These are phyloP conservation scores for Russula compacta DNA, from an alignment of 768 basidiomycete genomes.

Conservation along the genomic window DNA sequence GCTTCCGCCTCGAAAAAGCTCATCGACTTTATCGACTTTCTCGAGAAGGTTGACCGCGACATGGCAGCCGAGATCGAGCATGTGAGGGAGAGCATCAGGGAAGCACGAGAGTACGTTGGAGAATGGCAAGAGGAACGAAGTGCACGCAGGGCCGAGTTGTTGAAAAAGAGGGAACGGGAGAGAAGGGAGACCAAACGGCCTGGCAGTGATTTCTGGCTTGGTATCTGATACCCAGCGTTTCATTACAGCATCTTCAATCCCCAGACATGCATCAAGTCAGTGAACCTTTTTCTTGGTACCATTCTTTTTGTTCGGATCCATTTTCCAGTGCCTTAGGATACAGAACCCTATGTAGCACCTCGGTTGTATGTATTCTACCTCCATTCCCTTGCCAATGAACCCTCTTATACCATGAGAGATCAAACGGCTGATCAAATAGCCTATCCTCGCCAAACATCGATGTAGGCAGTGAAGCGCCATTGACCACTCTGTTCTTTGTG, in stretches of 20 bases:
- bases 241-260: neutral
- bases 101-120: conserved; percentile 9
- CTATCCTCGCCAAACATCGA: no score
- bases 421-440: no score
- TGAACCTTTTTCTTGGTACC: neutral
- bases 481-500: no score
- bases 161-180: conserved; percentile 7
- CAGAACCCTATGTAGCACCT: no score
- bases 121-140: conserved; percentile 17
- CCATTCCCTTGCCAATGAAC: no score
- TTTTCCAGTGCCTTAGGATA: no score
- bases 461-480: no score
- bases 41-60: conserved; percentile 17
- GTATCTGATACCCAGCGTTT: neutral
- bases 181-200: conserved; percentile 3
- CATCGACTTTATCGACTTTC: conserved; percentile 12
- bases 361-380: no score
- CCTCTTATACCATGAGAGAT: no score
- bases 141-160: neutral
- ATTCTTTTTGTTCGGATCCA: neutral
- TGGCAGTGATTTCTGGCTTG: conserved; percentile 10
- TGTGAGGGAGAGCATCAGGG: conserved; percentile 16
- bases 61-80: conserved; percentile 16
- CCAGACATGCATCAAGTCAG: neutral
- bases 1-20: conserved; percentile 9